A percentile compares a stretch with the other conserved stretches of the same genome.
Conservation (phyloP, 108 stramenopile species). For the Cyclotella distinguenda region DNA sequence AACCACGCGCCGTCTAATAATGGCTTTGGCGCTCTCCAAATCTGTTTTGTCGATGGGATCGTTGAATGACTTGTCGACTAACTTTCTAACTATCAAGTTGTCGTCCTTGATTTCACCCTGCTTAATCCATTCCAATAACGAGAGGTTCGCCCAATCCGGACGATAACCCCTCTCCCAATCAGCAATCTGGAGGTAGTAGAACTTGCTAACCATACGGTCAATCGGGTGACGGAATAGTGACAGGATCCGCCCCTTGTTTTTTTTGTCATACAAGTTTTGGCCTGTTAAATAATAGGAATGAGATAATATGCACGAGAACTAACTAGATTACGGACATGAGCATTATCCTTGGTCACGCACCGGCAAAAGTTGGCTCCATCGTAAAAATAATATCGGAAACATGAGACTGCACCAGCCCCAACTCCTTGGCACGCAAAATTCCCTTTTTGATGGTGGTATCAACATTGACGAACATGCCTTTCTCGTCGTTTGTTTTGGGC, state of each 20-base stretch:
- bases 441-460: constrained; percentile 14
- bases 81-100: constrained; percentile 23
- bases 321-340: neutral
- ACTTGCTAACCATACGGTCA: constrained; percentile 48
- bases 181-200: constrained; percentile 50
- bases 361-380: constrained; percentile 36
- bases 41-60: constrained; percentile 16
- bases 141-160: constrained; percentile 39
- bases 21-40: constrained; percentile 37
- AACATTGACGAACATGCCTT: constrained; percentile 10
- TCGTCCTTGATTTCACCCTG: constrained; percentile 9
- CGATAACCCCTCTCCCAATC: constrained; percentile 54
- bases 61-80: constrained; percentile 9
- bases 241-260: constrained; percentile 40
- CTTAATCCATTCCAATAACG: constrained; percentile 40
- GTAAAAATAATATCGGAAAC: constrained; percentile 43
- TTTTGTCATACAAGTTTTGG: constrained; percentile 22
- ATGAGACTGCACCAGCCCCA: constrained; percentile 43
- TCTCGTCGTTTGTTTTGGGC: neutral
- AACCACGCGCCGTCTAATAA: constrained; percentile 44
- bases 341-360: neutral
- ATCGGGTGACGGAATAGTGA: constrained; percentile 48
- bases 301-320: neutral
- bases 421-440: constrained; percentile 19
- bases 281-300: neutral